Base-by-base conservation (phyloP, 441 rosid species). In the Syzygium malaccense region DNA sequence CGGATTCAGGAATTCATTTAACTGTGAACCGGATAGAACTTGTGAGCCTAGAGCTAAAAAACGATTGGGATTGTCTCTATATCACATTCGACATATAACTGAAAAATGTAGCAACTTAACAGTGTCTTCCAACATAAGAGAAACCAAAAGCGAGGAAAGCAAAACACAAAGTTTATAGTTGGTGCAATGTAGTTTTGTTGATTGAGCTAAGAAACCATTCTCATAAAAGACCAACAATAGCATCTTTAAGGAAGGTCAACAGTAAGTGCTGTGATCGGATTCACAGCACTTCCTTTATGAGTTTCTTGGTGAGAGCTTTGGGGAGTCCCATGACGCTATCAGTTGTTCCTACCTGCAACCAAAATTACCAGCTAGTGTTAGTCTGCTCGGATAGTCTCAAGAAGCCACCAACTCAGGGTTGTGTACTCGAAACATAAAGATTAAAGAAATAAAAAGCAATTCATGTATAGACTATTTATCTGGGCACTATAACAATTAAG, bases 311-410 rank as follows among this genome's bases (percentile, higher is more conserved):
- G 45, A 93, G 92, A 86, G 92, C 93, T 92, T 94, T 94, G 1
- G 97, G 94, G 62, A 95, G 94, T 89, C 96, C 96, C 96, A 94
- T 95, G 91, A 95, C 95, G 15, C 97, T 94, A 88, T 95, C 97
- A 8, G 92, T 93, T 55, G 96, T 93, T 88, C 97, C 96, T 55
- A 92, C 92, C 96, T 95, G 96, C 88, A 90, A 85, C 89, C 23
- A 60, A 55, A 37, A 88, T 55, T 58, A 37, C 13, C 87, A 55
- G 57, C 51, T 45, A 20, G 66, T 55, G 58, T 54, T 37, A 75
- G n/a, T 25, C 83, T 75, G 83, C 28, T 41, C 18, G 20, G 18
- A 20, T 37, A 23, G 83, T 37, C 83, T 75, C 6, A 1, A 14
- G 28, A 71, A 75, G 51, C 51, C 83, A 75, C n/a, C 15, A 20